Evolutionary conservation across 2,329 filamentous ascomycete genomes (phyloP), one percentile per base, ranked within the genome.

Genomic region (Aureobasidium sp.): DNA sequence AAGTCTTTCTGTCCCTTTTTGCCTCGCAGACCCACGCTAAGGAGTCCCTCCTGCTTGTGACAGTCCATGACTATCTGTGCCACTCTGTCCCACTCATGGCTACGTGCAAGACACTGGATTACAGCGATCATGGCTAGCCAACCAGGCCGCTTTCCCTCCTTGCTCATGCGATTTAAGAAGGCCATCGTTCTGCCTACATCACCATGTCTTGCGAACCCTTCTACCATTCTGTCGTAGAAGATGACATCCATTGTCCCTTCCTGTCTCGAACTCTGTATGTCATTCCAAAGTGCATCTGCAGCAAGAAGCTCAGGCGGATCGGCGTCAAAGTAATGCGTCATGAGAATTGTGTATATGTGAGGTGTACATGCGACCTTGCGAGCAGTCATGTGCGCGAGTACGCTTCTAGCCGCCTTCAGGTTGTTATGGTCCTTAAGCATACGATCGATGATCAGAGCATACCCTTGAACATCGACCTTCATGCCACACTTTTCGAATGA

Each of bases 261-360:
- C 34, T 37, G 34, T 34, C 67, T 64, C 26, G 78, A 74, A 23
- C 68, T 68, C 29, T 73, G 69, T 48, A 82, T 78, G 5, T 77
- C 73, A 10, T 67, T 64, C 66, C 90, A 83, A 3, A 92, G 76
- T 0, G 72, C 71, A 41, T 84, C 80, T n/a, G 90, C 80, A 15
- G 83, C 82, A 1, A 75, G 72, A 34, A 89, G 75, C 66, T 88
- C 80, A 0, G 86, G 84, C 26, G 64, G 63, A 15, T 58, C n/a
- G 4, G 62, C 64, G 9, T 77, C 69, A 70, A 92, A 87, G 70
- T 87, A 87, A 70, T 88, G 80, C 50, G 87, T 82, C 50, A 89
- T 77, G 23, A 94, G 81, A 68, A 87, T 88, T 27, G 89, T 92
- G 76, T 89, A 89, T 69, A 91, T 88, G 67, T 90, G 82, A 1